Base-by-base conservation (phyloP, 257 asterid species). In the Petunia secreta region DNA sequence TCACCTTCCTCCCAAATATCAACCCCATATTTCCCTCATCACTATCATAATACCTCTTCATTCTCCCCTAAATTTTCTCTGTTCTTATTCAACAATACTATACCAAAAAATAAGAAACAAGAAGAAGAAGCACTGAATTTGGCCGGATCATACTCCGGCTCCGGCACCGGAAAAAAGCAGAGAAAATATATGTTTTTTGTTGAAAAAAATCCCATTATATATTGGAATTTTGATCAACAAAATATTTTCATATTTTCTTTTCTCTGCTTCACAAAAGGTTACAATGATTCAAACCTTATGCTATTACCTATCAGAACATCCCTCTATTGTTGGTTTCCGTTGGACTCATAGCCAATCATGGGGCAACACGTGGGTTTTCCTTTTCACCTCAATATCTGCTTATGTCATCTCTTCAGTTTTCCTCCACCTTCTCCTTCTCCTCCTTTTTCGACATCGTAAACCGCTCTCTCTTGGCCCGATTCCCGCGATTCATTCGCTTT, bases 341-440 rank as follows among this genome's bases (percentile, higher is more conserved):
- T 94, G 98, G 98, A 89, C 88, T 86, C 89, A 86, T 87, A 15
- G 85, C 85, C 87, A 89, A 52, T 87, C 91, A 3, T 91, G 95
- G 94, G 97, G 94, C 4, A 89, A 92, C 85, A 92, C 98, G 41
- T 94, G 98, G 97, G 86, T 88, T 0, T 92, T 92, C 84, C 87
- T 91, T 78, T 75, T 94, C 87, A 48, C 94, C 75, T 87, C 97
- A 73, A 88, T 94, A 85, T 76, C 90, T 55, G 84, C 88, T 5
- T 94, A 94, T 85, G 44, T 91, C 64, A 38, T 83, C 84, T 48
- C 87, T 80, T 87, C 97, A 58, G 8, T 80, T 43, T 44, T 86
- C 84, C 88, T 92, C 85, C 93, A 92, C 88, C 37, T 74, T 52
- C 37, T 87, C 67, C 84, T 92, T 63, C 91, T 84, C 80, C 55